Conservation (phyloP, 2,329 filamentous ascomycete species). For the Fusarium staphyleae region DNA sequence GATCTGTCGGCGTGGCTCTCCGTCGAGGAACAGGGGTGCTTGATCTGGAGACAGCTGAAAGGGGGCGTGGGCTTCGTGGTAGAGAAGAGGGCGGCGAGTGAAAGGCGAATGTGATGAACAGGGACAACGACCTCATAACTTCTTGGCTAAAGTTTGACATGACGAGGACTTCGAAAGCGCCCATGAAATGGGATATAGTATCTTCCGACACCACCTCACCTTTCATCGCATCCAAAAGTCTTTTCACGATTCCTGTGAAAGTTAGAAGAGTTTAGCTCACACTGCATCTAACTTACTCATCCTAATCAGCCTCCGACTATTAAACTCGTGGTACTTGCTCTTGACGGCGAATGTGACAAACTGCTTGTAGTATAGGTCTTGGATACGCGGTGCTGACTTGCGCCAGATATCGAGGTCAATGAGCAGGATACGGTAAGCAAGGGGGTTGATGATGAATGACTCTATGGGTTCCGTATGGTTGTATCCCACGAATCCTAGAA, state of each 20-base stretch:
- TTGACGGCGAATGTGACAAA: slow-evolving; percentile 87
- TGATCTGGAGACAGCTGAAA: slow-evolving; percentile 49
- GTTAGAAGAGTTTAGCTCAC: slow-evolving; percentile 21
- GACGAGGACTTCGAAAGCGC: slow-evolving; percentile 80
- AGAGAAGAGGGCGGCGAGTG: slow-evolving; percentile 63
- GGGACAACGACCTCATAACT: slow-evolving; percentile 82
- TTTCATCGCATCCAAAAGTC: slow-evolving; percentile 88
- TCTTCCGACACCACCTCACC: slow-evolving; percentile 77
- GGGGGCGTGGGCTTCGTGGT: slow-evolving; percentile 59
- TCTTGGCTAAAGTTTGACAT: slow-evolving; percentile 83
- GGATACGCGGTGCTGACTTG: slow-evolving; percentile 75
- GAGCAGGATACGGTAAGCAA: slow-evolving; percentile 90
- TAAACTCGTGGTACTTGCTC: slow-evolving; percentile 93
- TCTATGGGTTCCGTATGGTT: slow-evolving; percentile 79
- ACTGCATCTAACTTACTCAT: slow-evolving; percentile 73
- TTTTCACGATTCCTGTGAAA: slow-evolving; percentile 80
- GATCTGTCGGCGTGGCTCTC: slow-evolving; percentile 48
- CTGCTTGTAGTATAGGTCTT: slow-evolving; percentile 91
- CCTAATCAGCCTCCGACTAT: slow-evolving; percentile 81
- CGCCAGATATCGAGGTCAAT: slow-evolving; percentile 96
- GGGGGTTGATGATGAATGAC: slow-evolving; percentile 93
- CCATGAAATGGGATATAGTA: slow-evolving; percentile 77
- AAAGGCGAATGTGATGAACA: slow-evolving; percentile 93
- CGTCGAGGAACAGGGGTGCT: slow-evolving; percentile 51
- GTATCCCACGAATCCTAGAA: slow-evolving; percentile 89